Evolutionary conservation across 208 protist species (phyloP).

Genomic region (Leishmania aethiopica): DNA sequence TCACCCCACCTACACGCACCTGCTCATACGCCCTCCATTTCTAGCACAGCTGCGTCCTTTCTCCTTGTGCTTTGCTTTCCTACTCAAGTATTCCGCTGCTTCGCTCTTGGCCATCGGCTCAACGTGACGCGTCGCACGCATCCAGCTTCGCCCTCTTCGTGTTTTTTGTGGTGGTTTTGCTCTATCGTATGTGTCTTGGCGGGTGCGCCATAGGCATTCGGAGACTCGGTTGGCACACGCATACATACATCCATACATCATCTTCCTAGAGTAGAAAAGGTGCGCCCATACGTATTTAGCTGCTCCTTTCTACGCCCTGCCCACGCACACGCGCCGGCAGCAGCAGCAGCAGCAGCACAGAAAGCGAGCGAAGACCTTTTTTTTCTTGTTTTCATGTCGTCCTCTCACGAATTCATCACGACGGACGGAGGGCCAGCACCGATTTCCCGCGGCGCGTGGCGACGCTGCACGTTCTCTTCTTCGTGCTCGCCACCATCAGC

Average conservation of each 20-base stretch:
- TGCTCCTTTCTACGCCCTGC: not conserved
- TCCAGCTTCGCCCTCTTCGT: not conserved
- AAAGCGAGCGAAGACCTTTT: not conserved
- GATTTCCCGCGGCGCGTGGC: conserved; percentile 15
- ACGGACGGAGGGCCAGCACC: not conserved
- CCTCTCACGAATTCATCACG: not conserved
- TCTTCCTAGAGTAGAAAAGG: not conserved
- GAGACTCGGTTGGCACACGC: not conserved
- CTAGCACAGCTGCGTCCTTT: not conserved
- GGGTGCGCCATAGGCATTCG: not conserved
- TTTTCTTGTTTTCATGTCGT: not conserved
- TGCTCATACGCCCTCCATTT: not conserved
- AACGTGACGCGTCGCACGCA: not conserved
- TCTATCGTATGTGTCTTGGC: not conserved
- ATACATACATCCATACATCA: not conserved
- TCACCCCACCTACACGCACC: not conserved
- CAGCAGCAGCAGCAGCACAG: not conserved
- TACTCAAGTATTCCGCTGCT: not conserved
- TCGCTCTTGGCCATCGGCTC: not conserved
- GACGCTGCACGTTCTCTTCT: conserved; percentile 14
- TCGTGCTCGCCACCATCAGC: conserved; percentile 4
- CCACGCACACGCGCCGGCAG: not conserved
- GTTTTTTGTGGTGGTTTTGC: not conserved
- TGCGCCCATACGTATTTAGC: not conserved
- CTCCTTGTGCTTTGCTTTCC: not conserved